Evolutionary conservation across 1,284 basidiomycete genomes (phyloP).

Genomic region (Puccinia novopanici): DNA sequence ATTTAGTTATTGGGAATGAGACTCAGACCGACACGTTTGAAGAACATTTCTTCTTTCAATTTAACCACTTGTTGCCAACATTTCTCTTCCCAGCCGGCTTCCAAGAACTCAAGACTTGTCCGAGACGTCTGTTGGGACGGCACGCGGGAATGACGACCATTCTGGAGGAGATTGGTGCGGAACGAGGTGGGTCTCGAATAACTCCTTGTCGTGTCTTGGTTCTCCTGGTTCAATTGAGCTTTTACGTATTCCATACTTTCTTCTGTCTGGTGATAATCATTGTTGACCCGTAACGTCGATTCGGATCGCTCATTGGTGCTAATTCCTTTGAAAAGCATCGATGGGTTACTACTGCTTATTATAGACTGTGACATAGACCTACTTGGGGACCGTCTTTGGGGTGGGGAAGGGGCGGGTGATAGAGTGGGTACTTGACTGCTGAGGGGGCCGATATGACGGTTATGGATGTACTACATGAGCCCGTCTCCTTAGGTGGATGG

Average conservation of each 20-base stretch:
- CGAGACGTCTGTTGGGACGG: slow-evolving; percentile 1
- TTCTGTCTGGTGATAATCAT: background rate
- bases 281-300: background rate
- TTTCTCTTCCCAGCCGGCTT: slow-evolving; percentile 81
- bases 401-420: slow-evolving; percentile 31
- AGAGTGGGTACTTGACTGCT: slow-evolving; percentile 1
- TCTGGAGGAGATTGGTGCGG: background rate
- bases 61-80: slow-evolving; percentile 80
- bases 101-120: slow-evolving; percentile 60
- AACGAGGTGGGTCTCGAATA: background rate
- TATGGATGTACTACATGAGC: background rate
- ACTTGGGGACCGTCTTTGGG: background rate
- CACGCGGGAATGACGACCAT: background rate
- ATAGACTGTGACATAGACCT: slow-evolving; percentile 2
- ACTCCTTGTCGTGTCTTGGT: background rate
- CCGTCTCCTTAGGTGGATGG: background rate
- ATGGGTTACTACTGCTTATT: background rate
- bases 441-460: background rate
- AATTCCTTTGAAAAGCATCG: background rate
- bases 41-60: slow-evolving; percentile 85
- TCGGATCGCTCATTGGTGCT: background rate
- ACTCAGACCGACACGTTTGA: slow-evolving; percentile 72
- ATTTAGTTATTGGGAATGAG: background rate
- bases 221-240: background rate
- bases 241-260: too few relatives aligned